A percentile compares a stretch with the other conserved stretches of the same genome.
phyloP scores from a whole-genome alignment of 352 stramenopile genomes.

The Phytopythium montanum region DNA sequence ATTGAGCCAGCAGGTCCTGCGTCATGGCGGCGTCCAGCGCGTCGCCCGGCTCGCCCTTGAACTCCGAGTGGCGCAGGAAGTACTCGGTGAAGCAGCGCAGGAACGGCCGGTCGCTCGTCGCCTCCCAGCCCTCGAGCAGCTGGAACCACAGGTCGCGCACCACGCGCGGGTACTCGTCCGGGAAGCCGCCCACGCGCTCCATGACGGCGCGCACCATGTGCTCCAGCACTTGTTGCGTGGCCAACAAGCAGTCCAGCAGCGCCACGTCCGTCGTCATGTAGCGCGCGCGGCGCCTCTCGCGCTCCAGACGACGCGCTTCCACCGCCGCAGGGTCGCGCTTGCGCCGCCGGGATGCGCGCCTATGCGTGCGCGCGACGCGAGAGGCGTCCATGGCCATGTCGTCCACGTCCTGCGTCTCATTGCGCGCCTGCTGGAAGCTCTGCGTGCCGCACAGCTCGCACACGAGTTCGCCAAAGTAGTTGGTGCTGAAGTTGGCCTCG shows the following conservation, averaged over 20 bases:
- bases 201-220: slow-evolving; percentile 46
- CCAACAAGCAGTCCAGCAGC: slow-evolving; percentile 55
- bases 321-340: slow-evolving; percentile 8
- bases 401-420: slow-evolving; percentile 79
- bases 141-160: slow-evolving; percentile 68
- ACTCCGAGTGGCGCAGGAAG: slow-evolving; percentile 19
- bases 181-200: slow-evolving; percentile 31
- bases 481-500: slow-evolving; percentile 78
- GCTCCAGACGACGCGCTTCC: neutral
- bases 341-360: slow-evolving; percentile 33
- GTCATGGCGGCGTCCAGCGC: slow-evolving; percentile 50
- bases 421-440: slow-evolving; percentile 74
- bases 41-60: slow-evolving; percentile 20
- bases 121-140: slow-evolving; percentile 59
- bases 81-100: slow-evolving; percentile 77
- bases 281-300: neutral
- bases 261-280: slow-evolving; percentile 14
- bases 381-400: slow-evolving; percentile 58
- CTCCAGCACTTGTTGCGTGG: slow-evolving; percentile 60
- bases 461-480: slow-evolving; percentile 83
- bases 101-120: slow-evolving; percentile 51
- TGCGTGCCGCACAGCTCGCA: slow-evolving; percentile 85
- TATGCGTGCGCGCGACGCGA: slow-evolving; percentile 29
- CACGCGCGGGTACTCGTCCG: slow-evolving; percentile 35
- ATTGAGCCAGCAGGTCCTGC: slow-evolving; percentile 64